These are phyloP conservation scores for Globisporangium yorkense DNA, from an alignment of 352 stramenopile species.

Conservation along the genomic window DNA sequence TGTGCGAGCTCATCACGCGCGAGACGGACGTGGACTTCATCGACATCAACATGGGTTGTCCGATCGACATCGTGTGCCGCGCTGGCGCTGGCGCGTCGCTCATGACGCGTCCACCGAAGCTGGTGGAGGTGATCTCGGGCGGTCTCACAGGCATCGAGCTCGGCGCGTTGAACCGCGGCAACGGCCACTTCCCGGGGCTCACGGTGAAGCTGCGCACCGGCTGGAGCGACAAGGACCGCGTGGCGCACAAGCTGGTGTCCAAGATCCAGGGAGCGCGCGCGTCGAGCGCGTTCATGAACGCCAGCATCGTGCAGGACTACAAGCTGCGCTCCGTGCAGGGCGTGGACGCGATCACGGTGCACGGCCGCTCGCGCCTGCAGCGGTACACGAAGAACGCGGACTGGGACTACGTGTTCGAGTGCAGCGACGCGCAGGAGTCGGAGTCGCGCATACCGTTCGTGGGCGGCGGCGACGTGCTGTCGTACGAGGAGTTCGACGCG, in stretches of 20 bases:
- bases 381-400: constrained; percentile 97
- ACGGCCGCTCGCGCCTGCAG: constrained; percentile 96
- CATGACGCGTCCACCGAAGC: constrained; percentile 89
- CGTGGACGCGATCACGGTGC: constrained; percentile 84
- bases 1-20: constrained; percentile 91
- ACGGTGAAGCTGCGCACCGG: constrained; percentile 98
- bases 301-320: constrained; percentile 66
- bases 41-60: constrained; percentile 99
- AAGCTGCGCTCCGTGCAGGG: constrained; percentile 56
- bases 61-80: constrained; percentile 94
- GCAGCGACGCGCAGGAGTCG: constrained; percentile 64
- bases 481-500: constrained; percentile 76
- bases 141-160: constrained; percentile 84
- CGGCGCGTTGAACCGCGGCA: constrained; percentile 26
- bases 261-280: constrained; percentile 83
- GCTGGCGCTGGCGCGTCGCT: constrained; percentile 89
- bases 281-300: constrained; percentile 68
- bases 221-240: constrained; percentile 94
- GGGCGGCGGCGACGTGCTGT: constrained; percentile 87
- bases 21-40: constrained; percentile 96
- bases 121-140: constrained; percentile 87
- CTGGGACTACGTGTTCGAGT: constrained; percentile 97
- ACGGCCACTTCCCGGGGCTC: constrained; percentile 56
- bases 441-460: constrained; percentile 84
- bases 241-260: constrained; percentile 91